Evolutionary conservation across 768 basidiomycete genomes (phyloP), one percentile per base, ranked within the genome.

Genomic region (Chlorophyllum brunneum): DNA sequence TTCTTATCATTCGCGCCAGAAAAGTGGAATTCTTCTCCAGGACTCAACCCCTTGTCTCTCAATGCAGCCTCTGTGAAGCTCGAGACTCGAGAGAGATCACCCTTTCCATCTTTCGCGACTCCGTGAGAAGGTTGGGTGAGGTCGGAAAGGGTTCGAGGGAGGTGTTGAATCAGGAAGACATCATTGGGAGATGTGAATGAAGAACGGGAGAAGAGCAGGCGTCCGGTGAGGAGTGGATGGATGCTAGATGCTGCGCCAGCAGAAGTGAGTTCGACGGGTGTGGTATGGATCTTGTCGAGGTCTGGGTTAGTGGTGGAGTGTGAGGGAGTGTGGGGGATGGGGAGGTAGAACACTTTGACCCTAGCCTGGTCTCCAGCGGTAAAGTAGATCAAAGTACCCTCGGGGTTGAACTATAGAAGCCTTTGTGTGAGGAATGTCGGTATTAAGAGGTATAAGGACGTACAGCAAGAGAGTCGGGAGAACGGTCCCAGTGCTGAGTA

Each of bases 11-110:
- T 69, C 2, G 89, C 90, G 8, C 95, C 95, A 54, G 82, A 79
- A 72, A 97, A 98, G 83, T 86, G 92, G 62, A 98, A 90, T 52
- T 90, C 83, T 59, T 95, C 86, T 11, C 86, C 89, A 6, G 66
- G 61, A 51, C 72, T 70, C 33, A 95, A 72, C 20, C 68, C 51
- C 66, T 87, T 91, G 6, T 70, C 77, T 44, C 76, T 67, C 44
- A 93, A 66, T 5, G 74, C 75, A 7, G 73, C 64, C 36, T 71
- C 73, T 0, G 86, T 78, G 65, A 95, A 85, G 33, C 67, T 60
- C 2, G 95, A 92, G 34, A 95, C 61, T 57, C 80, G 81, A n/a
- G 71, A 61, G 18, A 69, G 65, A 43, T 67, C 42, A 10, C 51
- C 51, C 27, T 46, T 34, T 7, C 7, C 20, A 5, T 38, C n/a